Evolutionary conservation across 441 rosid genomes (phyloP).

Genomic region (Corymbia calophylla): DNA sequence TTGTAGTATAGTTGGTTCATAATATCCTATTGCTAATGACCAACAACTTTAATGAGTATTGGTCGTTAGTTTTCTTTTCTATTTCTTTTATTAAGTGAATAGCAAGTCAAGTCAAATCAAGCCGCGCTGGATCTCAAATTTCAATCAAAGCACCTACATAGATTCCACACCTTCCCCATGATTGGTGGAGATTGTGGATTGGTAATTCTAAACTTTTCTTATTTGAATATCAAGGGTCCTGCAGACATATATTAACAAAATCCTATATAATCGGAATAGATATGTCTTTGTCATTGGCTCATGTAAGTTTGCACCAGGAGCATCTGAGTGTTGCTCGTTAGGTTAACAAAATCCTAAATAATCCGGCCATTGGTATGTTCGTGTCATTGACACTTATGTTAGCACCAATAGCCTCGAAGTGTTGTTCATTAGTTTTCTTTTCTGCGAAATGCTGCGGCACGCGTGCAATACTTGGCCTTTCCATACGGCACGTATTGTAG

Average conservation of each 20-base stretch:
- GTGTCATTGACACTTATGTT: not conserved
- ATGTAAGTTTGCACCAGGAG: not conserved
- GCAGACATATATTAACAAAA: not conserved
- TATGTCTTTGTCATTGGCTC: not conserved
- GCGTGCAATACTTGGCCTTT: not conserved
- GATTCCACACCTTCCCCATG: not conserved
- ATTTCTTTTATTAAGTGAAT: not conserved
- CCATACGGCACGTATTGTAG: not conserved
- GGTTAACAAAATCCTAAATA: not conserved
- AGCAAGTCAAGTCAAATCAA: not conserved
- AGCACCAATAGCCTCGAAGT: not conserved
- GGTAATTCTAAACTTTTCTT: not conserved
- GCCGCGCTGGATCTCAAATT: too few relatives aligned
- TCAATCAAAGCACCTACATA: too few relatives aligned
- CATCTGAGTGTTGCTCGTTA: not conserved
- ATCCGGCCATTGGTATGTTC: not conserved
- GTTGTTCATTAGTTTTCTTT: not conserved
- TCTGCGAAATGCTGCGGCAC: not conserved
- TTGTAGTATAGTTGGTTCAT: not conserved
- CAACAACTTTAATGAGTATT: not conserved
- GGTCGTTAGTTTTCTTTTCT: not conserved
- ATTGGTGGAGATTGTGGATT: not conserved
- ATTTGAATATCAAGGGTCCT: too few relatives aligned
- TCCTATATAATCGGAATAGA: not conserved
- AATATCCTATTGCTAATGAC: not conserved